Conservation (phyloP, 2,329 filamentous ascomycete species). For the Tolypocladium endophyticum region DNA sequence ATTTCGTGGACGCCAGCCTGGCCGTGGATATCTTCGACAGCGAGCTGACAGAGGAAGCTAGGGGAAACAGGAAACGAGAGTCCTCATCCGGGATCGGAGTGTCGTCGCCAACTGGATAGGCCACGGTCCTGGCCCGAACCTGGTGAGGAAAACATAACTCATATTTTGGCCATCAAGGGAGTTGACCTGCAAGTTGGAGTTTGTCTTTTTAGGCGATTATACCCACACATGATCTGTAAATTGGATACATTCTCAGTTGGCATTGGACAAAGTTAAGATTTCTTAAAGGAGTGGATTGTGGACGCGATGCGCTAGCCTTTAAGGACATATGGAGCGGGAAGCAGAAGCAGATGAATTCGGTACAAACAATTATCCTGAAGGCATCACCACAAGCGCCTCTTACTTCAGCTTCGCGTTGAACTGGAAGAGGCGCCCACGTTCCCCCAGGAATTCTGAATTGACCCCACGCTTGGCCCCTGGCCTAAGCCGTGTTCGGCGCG, state of each 20-base stretch:
- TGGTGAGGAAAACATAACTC: not conserved
- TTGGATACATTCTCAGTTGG: not conserved
- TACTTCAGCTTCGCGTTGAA: no score
- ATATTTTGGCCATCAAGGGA: not conserved
- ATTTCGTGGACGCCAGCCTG: conserved; percentile 84
- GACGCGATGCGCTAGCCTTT: no score
- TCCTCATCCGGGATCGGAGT: not conserved
- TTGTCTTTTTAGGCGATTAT: not conserved
- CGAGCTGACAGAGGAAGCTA: conserved; percentile 41
- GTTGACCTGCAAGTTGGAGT: not conserved
- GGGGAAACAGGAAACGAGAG: conserved; percentile 22
- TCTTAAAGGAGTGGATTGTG: not conserved
- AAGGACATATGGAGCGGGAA: no score
- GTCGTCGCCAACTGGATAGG: not conserved
- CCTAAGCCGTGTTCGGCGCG: not conserved
- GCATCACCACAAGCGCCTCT: no score
- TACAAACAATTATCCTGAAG: no score
- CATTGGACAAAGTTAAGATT: not conserved
- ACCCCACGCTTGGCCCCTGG: not conserved
- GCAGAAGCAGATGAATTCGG: no score
- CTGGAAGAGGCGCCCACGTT: no score
- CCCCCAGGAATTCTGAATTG: not conserved
- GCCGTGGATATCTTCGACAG: conserved; percentile 67
- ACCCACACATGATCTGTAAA: not conserved
- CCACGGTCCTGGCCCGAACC: not conserved